Conservation (phyloP, 441 rosid species). For the Corymbia calophylla region DNA sequence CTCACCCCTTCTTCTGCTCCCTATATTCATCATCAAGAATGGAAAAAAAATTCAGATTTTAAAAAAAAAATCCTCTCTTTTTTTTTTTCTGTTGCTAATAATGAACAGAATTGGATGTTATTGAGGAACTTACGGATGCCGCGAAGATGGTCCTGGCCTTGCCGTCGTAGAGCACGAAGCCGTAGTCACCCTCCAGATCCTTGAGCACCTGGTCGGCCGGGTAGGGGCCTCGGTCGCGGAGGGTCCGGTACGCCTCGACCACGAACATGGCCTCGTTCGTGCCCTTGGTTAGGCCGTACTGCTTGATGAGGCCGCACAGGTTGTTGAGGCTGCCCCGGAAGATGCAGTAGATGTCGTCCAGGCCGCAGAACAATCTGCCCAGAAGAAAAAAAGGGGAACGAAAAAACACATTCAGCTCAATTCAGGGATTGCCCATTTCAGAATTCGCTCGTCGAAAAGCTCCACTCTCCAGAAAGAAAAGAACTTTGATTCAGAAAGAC, state of each 20-base stretch:
- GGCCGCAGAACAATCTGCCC: constrained; percentile 37
- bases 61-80: too few relatives aligned
- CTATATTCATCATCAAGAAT: background rate
- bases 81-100: background rate
- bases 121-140: background rate
- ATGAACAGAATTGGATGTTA: background rate
- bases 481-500: background rate
- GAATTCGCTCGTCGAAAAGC: background rate
- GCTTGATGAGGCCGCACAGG: constrained; percentile 34
- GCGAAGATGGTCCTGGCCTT: constrained; percentile 30
- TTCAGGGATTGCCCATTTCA: background rate
- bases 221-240: constrained; percentile 60
- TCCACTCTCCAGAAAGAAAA: background rate
- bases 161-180: constrained; percentile 41
- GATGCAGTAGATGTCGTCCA: constrained; percentile 51
- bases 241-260: constrained; percentile 45
- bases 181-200: constrained; percentile 45
- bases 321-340: constrained; percentile 49
- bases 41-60: background rate
- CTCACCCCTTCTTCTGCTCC: constrained; percentile 8
- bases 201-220: constrained; percentile 60
- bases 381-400: background rate
- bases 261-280: constrained; percentile 42
- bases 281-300: constrained; percentile 38
- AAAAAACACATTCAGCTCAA: background rate